phyloP scores from a whole-genome alignment of 306 rosid genomes.

The Vigna nakashimae region DNA sequence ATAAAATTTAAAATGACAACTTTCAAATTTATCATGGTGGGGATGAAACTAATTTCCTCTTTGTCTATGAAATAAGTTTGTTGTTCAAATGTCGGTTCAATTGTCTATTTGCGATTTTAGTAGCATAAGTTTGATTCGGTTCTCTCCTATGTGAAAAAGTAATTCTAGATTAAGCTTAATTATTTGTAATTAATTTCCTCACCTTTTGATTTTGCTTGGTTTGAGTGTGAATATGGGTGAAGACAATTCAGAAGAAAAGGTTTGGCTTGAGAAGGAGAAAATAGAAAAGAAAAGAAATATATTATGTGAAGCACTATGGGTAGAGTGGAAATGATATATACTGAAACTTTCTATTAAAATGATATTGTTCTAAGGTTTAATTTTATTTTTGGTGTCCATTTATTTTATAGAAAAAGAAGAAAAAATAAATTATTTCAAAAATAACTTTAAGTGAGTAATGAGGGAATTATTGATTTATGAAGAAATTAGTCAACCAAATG shows the following conservation, averaged over 20 bases:
- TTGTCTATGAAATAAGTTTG: background rate
- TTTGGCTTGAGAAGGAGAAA: background rate
- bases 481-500: too few relatives aligned
- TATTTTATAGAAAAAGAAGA: too few relatives aligned
- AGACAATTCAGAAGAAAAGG: background rate
- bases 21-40: background rate
- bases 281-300: background rate
- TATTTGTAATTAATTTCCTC: background rate
- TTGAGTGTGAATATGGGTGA: background rate
- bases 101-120: background rate
- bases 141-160: background rate
- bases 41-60: constrained; percentile 8
- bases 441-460: too few relatives aligned
- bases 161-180: background rate
- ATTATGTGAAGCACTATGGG: too few relatives aligned
- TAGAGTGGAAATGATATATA: too few relatives aligned
- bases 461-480: too few relatives aligned
- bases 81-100: background rate
- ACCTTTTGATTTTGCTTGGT: background rate
- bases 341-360: too few relatives aligned
- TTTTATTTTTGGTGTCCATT: too few relatives aligned
- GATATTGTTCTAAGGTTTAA: too few relatives aligned
- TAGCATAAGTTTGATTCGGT: background rate
- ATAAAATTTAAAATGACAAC: background rate
- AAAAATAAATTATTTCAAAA: too few relatives aligned